These are phyloP conservation scores for Fusarium ramigenum DNA, from an alignment of 2,329 filamentous ascomycete species.

Conservation along the genomic window DNA sequence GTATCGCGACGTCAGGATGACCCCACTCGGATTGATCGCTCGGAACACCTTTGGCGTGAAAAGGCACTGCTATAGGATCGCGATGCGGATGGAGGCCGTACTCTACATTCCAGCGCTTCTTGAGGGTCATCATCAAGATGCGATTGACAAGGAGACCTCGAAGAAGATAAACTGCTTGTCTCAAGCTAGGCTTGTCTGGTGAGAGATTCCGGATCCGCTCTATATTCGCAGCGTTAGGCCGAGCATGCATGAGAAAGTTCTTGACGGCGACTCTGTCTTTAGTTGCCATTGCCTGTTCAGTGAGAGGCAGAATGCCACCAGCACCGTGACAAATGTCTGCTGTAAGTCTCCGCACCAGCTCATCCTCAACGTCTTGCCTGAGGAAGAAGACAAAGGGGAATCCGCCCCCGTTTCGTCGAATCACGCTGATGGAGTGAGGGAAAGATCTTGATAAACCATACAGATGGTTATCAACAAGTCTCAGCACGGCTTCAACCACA, in stretches of 20 bases:
- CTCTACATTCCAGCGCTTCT: constrained; percentile 74
- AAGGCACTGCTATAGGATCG: constrained; percentile 67
- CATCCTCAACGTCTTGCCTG: constrained; percentile 56
- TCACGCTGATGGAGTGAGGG: constrained; percentile 51
- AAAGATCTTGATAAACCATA: constrained; percentile 48
- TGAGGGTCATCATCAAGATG: constrained; percentile 67
- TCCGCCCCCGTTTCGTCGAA: constrained; percentile 24
- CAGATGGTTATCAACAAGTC: constrained; percentile 53
- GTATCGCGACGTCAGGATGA: constrained; percentile 73
- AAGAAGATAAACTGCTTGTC: constrained; percentile 60
- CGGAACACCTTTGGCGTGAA: constrained; percentile 60
- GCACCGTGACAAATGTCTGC: constrained; percentile 33
- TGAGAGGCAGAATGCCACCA: constrained; percentile 38
- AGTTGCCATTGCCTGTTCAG: constrained; percentile 21
- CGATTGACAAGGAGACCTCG: constrained; percentile 70
- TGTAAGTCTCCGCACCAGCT: constrained; percentile 46
- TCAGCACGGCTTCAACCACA: constrained; percentile 53
- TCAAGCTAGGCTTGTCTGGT: constrained; percentile 35
- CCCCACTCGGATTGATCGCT: constrained; percentile 72
- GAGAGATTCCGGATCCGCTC: constrained; percentile 26
- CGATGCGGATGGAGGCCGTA: constrained; percentile 68
- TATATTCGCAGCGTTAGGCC: constrained; percentile 12
- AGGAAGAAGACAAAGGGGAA: constrained; percentile 66
- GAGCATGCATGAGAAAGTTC: constrained; percentile 33
- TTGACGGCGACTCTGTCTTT: constrained; percentile 41